Evolutionary conservation across 805 yeast species (phyloP), one percentile per base, ranked within the genome.

Genomic region (Starmerella tilneyi): DNA sequence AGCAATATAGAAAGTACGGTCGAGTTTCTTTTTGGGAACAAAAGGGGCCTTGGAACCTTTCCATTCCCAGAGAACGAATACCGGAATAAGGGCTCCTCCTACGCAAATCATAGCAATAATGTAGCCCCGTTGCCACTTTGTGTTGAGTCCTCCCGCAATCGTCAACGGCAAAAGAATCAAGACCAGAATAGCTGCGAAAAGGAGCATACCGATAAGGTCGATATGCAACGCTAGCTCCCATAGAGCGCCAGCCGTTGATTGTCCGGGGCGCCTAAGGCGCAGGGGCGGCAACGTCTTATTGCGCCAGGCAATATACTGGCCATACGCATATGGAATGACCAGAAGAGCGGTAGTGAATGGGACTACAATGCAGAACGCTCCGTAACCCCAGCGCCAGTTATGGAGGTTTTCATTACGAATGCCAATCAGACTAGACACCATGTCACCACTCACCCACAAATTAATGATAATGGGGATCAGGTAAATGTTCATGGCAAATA

Each of bases 291-390:
- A 38, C 16, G 15, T 40, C 17, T 66, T 68, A 23, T 74, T 69
- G 44, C 66, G 71, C 16, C 68, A 54, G 7, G 84, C 85, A 45
- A 61, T 56, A 51, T 61, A 63, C 54, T 71, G 61, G 81, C 78
- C 78, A 59, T 78, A 79, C 2, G 68, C n/a, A 56, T 76, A 64
- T 54, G 79, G 71, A 3, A 53, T 49, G 8, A 78, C 54, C 40
- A 81, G 61, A 19, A 86, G 84, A 12, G 79, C 36, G 51, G 79
- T 67, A 3, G 76, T 59, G 31, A 79, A 62, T 27, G 88, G 88
- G 68, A 78, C 75, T 50, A 80, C 78, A 55, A 79, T 78, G 2
- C 85, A 85, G 81, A 82, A 81, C 72, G 81, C 79, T 34, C 80
- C 86, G 54, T 78, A 75, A 57, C 78, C 80, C 88, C 88, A 81